Evolutionary conservation across 2,329 filamentous ascomycete species (phyloP).

Genomic region (Aspergillus glaucus): DNA sequence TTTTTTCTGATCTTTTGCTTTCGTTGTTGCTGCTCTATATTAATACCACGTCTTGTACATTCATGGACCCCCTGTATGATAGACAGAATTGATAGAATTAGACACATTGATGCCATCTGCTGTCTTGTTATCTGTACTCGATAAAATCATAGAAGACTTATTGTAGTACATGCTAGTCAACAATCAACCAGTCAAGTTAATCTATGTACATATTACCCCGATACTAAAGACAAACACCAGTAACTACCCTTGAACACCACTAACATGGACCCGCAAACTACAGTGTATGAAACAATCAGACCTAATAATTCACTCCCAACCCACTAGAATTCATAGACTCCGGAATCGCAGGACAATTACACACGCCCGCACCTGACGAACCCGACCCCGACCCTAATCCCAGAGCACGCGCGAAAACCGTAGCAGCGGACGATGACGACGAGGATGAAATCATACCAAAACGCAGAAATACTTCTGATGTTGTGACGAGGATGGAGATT

Average conservation of each 20-base stretch:
- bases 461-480: slow-evolving; percentile 78
- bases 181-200: no score
- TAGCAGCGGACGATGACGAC: slow-evolving; percentile 10
- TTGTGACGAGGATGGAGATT: slow-evolving; percentile 83
- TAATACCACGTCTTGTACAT: slow-evolving; percentile 2
- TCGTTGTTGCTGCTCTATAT: neutral
- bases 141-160: no score
- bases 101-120: neutral
- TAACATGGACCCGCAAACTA: neutral
- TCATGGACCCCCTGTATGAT: neutral
- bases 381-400: neutral
- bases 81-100: neutral
- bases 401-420: slow-evolving; percentile 11
- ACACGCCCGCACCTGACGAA: neutral
- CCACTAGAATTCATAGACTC: neutral
- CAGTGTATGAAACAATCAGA: neutral
- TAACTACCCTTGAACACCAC: neutral
- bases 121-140: no score
- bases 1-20: neutral
- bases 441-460: slow-evolving; percentile 62
- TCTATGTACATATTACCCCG: no score
- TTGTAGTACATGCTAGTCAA: no score
- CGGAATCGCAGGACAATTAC: neutral
- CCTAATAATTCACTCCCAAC: neutral
- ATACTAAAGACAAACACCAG: no score